Conservation (phyloP, 116 monocot species). For the Thalassia testudinum region DNA sequence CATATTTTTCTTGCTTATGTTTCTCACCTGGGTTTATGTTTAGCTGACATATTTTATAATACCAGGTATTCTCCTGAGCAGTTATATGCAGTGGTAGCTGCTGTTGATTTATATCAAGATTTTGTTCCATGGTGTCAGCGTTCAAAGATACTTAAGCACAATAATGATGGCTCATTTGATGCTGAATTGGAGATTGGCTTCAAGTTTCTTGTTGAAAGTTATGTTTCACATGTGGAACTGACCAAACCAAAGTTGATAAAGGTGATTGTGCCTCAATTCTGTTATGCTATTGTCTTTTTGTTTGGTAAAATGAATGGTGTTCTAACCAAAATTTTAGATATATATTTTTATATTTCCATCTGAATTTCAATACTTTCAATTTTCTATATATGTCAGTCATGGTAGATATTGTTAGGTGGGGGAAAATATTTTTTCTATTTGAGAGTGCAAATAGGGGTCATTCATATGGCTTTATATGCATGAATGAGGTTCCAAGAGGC, state of each 20-base stretch:
- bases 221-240: slow-evolving; percentile 74
- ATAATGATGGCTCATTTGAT: slow-evolving; percentile 67
- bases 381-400: too few species aligned
- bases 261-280: slow-evolving; percentile 11
- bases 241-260: slow-evolving; percentile 80
- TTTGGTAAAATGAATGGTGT: not conserved
- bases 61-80: slow-evolving; percentile 89
- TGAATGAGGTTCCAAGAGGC: too few species aligned
- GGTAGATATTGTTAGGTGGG: too few species aligned
- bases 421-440: too few species aligned
- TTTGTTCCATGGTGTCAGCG: slow-evolving; percentile 88
- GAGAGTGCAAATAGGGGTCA: too few species aligned
- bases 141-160: slow-evolving; percentile 41
- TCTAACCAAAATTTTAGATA: not conserved
- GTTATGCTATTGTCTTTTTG: not conserved
- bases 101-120: slow-evolving; percentile 89
- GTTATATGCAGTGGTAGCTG: slow-evolving; percentile 76
- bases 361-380: not conserved
- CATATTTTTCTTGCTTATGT: too few species aligned
- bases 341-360: not conserved
- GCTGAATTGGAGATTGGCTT: slow-evolving; percentile 98
- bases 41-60: not conserved
- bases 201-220: slow-evolving; percentile 91
- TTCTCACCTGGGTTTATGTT: too few species aligned
- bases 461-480: too few species aligned